Evolutionary conservation across 2,329 filamentous ascomycete species (phyloP).

Genomic region (Chaetothyriales sp.): DNA sequence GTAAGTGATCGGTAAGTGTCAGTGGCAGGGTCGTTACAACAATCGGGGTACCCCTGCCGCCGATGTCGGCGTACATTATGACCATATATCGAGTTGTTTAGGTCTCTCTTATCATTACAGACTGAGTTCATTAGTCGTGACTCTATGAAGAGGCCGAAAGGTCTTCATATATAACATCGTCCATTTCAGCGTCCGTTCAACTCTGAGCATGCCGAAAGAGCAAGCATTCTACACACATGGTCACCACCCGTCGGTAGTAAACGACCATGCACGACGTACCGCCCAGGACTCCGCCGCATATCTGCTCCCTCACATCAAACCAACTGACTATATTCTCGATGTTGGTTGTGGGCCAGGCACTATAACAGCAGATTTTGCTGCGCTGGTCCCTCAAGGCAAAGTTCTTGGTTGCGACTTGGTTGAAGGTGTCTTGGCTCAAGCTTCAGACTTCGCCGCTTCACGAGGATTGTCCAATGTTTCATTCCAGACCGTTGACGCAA

Average conservation of each 20-base stretch:
- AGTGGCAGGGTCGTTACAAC: too few relatives aligned
- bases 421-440: conserved; percentile 21
- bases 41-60: background rate
- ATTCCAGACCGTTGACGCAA: conserved; percentile 28
- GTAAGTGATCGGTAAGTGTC: too few relatives aligned
- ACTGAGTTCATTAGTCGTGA: background rate
- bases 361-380: conserved; percentile 30
- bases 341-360: conserved; percentile 33
- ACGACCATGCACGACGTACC: conserved; percentile 23
- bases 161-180: background rate
- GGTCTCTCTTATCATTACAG: background rate
- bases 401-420: conserved; percentile 26
- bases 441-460: conserved; percentile 19
- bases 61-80: conserved; percentile 1
- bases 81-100: background rate
- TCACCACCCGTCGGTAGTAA: conserved; percentile 26
- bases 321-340: conserved; percentile 28
- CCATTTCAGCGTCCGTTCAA: too few relatives aligned
- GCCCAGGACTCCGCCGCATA: conserved; percentile 27
- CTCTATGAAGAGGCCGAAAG: background rate
- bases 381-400: conserved; percentile 25
- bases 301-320: conserved; percentile 26
- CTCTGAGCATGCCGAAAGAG: conserved; percentile 7
- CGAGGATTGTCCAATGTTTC: conserved; percentile 24
- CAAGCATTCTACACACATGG: conserved; percentile 26